Conservation (phyloP, 2,329 filamentous ascomycete species). For the Dactylonectria estremocensis region DNA sequence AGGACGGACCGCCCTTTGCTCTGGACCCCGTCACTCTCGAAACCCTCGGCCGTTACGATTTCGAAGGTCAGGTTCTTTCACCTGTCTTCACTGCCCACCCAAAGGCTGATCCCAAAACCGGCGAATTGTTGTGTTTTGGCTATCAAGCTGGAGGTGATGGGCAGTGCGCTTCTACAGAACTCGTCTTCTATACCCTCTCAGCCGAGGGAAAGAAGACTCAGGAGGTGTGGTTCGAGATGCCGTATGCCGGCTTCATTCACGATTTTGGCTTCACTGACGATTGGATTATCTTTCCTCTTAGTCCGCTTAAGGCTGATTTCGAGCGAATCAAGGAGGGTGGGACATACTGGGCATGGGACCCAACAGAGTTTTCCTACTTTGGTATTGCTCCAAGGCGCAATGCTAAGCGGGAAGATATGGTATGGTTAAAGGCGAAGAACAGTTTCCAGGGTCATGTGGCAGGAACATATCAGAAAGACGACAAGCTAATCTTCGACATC, state of each 20-base stretch:
- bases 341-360: constrained; percentile 14
- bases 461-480: constrained; percentile 28
- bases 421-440: constrained; percentile 23
- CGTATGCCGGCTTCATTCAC: constrained; percentile 5
- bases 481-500: constrained; percentile 23
- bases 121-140: constrained; percentile 7
- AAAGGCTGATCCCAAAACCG: not conserved
- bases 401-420: not conserved
- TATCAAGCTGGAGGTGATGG: constrained; percentile 23
- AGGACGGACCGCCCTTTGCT: constrained; percentile 2
- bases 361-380: not conserved
- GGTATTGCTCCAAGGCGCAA: not conserved
- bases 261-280: constrained; percentile 12
- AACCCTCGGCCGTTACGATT: not conserved
- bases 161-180: not conserved
- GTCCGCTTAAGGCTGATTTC: not conserved
- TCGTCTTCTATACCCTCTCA: not conserved
- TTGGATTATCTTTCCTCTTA: not conserved
- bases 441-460: constrained; percentile 33
- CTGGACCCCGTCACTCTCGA: constrained; percentile 3
- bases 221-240: constrained; percentile 7
- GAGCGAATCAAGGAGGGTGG: not conserved
- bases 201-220: not conserved
- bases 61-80: not conserved
- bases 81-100: not conserved